Evolutionary conservation across 495 filamentous ascomycete genomes (phyloP).

Genomic region (Aspergillus homomorphus): DNA sequence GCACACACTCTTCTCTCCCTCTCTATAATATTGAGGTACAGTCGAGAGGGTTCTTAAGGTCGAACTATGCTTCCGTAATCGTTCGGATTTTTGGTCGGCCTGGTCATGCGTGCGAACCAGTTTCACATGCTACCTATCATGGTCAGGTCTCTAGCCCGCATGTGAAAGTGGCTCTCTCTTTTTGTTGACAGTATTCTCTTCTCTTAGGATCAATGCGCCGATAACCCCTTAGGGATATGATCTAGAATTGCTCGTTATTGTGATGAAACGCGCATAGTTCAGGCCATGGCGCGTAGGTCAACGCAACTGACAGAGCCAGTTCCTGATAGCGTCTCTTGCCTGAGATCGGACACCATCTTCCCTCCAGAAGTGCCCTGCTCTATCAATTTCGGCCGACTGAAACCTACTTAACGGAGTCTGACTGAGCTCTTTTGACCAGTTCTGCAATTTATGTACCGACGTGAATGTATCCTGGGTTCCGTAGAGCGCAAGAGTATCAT

Average conservation of each 20-base stretch:
- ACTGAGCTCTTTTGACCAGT: slow-evolving; percentile 64
- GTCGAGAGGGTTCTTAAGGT: background rate
- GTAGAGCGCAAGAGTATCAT: slow-evolving; percentile 69
- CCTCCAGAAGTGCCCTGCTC: slow-evolving; percentile 82
- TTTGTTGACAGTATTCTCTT: background rate
- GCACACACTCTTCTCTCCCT: background rate
- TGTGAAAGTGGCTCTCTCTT: background rate
- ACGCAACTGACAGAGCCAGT: slow-evolving; percentile 38
- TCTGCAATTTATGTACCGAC: slow-evolving; percentile 59
- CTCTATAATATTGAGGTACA: background rate
- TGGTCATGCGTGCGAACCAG: background rate
- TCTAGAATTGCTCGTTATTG: background rate
- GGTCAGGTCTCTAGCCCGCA: background rate
- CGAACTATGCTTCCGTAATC: background rate
- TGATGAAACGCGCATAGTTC: background rate
- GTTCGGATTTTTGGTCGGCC: background rate
- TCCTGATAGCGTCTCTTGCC: slow-evolving; percentile 46
- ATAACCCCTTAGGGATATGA: background rate
- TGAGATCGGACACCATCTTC: slow-evolving; percentile 58
- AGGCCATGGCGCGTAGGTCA: slow-evolving; percentile 12
- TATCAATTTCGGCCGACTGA: slow-evolving; percentile 54
- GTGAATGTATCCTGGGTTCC: slow-evolving; percentile 80
- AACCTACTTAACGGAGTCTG: slow-evolving; percentile 41
- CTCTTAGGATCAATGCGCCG: background rate
- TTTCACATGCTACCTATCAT: slow-evolving; percentile 1